A percentile compares a stretch with the other conserved stretches of the same genome.
These are phyloP conservation scores for Scedosporium apiospermum DNA, from an alignment of 2,329 filamentous ascomycete genomes.

Conservation along the genomic window DNA sequence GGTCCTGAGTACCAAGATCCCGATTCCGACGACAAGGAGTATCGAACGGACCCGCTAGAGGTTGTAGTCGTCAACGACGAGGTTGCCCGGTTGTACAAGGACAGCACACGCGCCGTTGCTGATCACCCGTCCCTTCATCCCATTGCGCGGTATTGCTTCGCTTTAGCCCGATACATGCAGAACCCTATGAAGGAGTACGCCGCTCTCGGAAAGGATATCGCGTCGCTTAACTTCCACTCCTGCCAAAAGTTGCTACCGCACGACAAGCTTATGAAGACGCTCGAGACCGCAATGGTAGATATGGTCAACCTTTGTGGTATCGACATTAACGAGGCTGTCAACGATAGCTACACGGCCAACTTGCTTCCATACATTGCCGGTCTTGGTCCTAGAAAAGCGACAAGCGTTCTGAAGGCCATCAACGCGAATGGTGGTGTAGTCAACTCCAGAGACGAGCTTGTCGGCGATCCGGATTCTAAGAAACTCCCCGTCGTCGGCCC, in stretches of 20 bases:
- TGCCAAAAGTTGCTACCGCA: constrained; percentile 82
- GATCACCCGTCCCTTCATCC: constrained; percentile 77
- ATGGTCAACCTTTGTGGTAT: constrained; percentile 97
- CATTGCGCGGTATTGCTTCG: constrained; percentile 81
- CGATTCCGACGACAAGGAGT: constrained; percentile 55
- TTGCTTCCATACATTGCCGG: constrained; percentile 86
- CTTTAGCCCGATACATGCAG: constrained; percentile 82
- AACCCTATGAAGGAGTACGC: constrained; percentile 96
- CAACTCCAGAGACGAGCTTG: constrained; percentile 73
- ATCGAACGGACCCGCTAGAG: constrained; percentile 70
- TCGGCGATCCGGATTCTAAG: constrained; percentile 76
- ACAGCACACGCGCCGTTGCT: constrained; percentile 65
- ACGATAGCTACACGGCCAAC: constrained; percentile 72
- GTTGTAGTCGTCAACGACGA: constrained; percentile 93
- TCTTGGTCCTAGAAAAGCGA: constrained; percentile 84
- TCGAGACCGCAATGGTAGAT: constrained; percentile 96
- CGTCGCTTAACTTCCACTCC: constrained; percentile 78
- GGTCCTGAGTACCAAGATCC: constrained; percentile 74
- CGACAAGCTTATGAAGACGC: constrained; percentile 74
- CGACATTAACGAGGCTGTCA: constrained; percentile 85
- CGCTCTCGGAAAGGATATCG: constrained; percentile 77
- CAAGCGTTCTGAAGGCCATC: constrained; percentile 64
- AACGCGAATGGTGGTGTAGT: constrained; percentile 84
- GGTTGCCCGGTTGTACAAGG: constrained; percentile 91
- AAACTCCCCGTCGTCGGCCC: constrained; percentile 74